These are phyloP conservation scores for Ophiostoma montium DNA, from an alignment of 2,329 filamentous ascomycete genomes.

Conservation along the genomic window DNA sequence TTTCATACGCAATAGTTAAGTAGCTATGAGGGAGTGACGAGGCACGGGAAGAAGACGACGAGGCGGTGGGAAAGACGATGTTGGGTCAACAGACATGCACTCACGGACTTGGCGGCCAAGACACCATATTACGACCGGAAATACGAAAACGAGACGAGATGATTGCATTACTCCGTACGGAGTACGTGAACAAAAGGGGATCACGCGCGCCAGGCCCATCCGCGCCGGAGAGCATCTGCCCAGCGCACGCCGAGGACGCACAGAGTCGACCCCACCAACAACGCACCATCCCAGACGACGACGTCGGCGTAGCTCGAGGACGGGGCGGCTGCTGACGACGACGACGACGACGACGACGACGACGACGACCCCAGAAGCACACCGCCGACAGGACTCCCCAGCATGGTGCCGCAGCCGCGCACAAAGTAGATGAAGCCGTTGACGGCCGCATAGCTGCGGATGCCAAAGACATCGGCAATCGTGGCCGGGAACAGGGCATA, in stretches of 20 bases:
- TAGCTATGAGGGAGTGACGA: too few relatives aligned
- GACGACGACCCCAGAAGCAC: constrained; percentile 19
- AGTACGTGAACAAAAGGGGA: too few relatives aligned
- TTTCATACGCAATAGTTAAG: too few relatives aligned
- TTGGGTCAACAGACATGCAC: too few relatives aligned
- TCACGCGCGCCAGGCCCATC: constrained; percentile 12
- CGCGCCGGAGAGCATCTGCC: constrained; percentile 15
- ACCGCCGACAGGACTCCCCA: constrained; percentile 30
- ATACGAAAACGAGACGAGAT: neutral
- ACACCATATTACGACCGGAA: too few relatives aligned
- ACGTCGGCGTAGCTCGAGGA: constrained; percentile 21
- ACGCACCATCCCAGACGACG: constrained; percentile 27
- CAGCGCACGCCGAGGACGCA: constrained; percentile 29
- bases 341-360: neutral
- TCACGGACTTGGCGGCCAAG: too few relatives aligned
- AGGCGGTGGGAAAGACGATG: too few relatives aligned
- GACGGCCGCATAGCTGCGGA: constrained; percentile 31
- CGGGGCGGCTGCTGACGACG: neutral
- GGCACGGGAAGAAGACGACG: too few relatives aligned
- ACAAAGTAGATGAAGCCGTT: constrained; percentile 33
- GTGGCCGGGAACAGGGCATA: constrained; percentile 31
- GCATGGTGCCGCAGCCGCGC: constrained; percentile 27
- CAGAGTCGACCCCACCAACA: constrained; percentile 24
- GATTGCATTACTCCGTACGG: too few relatives aligned
- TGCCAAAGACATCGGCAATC: constrained; percentile 33